A percentile compares a stretch with the other conserved stretches of the same genome.
These are phyloP conservation scores for Solanum stenotomum DNA, from an alignment of 257 asterid species.

Conservation along the genomic window DNA sequence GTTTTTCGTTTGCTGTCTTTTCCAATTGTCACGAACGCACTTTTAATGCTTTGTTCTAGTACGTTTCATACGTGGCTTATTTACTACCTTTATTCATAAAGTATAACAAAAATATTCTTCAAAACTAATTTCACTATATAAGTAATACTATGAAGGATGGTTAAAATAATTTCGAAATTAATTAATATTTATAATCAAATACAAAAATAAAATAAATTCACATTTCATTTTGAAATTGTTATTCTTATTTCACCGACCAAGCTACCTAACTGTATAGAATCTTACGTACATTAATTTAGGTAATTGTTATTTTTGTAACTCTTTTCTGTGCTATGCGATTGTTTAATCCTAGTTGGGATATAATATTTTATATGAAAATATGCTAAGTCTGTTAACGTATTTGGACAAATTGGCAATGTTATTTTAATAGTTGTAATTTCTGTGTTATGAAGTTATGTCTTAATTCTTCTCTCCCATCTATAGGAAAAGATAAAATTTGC, in stretches of 20 bases:
- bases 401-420: neutral
- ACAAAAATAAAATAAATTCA: neutral
- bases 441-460: neutral
- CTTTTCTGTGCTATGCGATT: neutral
- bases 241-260: neutral
- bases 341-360: neutral
- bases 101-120: neutral
- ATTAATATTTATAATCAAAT: neutral
- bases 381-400: neutral
- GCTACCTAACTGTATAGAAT: neutral
- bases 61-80: neutral
- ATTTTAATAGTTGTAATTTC: neutral
- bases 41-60: neutral
- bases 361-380: neutral
- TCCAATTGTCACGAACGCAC: neutral
- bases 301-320: neutral
- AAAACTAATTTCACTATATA: neutral
- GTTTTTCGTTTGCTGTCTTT: neutral
- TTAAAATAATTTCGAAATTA: too few species aligned
- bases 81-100: neutral
- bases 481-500: neutral
- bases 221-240: neutral
- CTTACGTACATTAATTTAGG: neutral
- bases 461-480: neutral
- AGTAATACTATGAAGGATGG: neutral